These are phyloP conservation scores for Acer yangbiense DNA, from an alignment of 345 rosid genomes.

Conservation along the genomic window DNA sequence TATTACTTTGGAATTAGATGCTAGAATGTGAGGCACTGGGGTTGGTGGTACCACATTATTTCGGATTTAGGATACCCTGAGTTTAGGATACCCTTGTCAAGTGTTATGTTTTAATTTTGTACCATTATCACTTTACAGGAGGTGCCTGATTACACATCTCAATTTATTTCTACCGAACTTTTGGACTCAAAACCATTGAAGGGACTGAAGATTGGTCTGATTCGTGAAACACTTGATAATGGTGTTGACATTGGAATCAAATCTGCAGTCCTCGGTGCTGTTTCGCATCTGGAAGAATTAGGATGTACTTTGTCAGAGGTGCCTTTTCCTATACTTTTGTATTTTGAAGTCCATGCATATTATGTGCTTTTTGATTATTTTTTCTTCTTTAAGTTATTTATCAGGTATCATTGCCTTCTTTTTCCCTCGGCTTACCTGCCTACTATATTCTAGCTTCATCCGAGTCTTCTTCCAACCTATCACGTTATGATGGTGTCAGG, in stretches of 20 bases:
- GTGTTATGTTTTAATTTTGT: slow-evolving; percentile 7
- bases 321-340: slow-evolving; percentile 2
- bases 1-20: background rate
- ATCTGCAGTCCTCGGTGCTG: slow-evolving; percentile 69
- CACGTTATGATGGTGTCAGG: slow-evolving; percentile 95
- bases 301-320: slow-evolving; percentile 81
- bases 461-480: slow-evolving; percentile 84
- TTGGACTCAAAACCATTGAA: slow-evolving; percentile 69
- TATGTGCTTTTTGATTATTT: background rate
- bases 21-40: background rate
- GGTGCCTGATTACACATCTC: slow-evolving; percentile 69
- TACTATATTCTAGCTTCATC: slow-evolving; percentile 89
- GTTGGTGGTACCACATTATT: background rate
- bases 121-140: slow-evolving; percentile 42
- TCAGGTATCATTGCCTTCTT: slow-evolving; percentile 85
- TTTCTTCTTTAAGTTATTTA: background rate
- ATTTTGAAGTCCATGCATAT: background rate
- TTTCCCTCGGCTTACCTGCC: slow-evolving; percentile 90
- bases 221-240: slow-evolving; percentile 71
- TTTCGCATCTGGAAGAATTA: slow-evolving; percentile 77
- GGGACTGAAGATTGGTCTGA: slow-evolving; percentile 84
- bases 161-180: slow-evolving; percentile 42
- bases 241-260: slow-evolving; percentile 78
- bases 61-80: background rate
- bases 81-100: background rate